Percentiles rank a stretch among this genome's conserved stretches.
Evolutionary conservation across 1,284 basidiomycete genomes (phyloP).

Genomic region (Grifola frondosa): DNA sequence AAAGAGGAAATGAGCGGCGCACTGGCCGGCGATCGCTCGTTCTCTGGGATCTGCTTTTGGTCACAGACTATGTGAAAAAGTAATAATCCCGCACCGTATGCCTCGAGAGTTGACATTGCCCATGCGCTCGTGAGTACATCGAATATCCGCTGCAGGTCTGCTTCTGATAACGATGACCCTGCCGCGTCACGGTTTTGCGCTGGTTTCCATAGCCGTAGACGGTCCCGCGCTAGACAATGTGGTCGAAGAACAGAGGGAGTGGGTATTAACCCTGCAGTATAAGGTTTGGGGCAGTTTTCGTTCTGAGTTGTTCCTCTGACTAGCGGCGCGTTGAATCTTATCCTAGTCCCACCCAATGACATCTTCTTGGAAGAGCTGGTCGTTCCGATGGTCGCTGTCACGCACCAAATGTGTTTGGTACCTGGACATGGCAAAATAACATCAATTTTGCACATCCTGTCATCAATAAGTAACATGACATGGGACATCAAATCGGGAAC

Average conservation of each 20-base stretch:
- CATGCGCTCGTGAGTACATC: conserved; percentile 16
- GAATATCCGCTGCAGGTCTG: conserved; percentile 17
- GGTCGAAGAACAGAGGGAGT: conserved; percentile 15
- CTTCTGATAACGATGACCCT: no score
- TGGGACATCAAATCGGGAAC: no score
- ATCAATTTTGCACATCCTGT: no score
- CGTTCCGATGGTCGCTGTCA: no score
- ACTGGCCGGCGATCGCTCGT: conserved; percentile 13
- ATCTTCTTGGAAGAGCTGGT: no score
- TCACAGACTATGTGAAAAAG: conserved; percentile 35
- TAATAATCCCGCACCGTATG: conserved; percentile 30
- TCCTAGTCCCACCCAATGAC: no score
- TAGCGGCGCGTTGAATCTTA: no score
- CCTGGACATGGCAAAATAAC: no score
- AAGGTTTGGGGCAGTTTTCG: neutral
- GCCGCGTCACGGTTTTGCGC: no score
- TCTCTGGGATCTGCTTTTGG: conserved; percentile 18
- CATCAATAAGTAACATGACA: no score
- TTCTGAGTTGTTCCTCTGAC: no score
- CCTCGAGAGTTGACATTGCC: conserved; percentile 19
- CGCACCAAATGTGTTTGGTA: no score
- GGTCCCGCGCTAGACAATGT: conserved; percentile 19
- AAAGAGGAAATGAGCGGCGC: conserved; percentile 13
- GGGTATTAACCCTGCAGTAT: neutral
- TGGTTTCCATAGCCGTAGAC: conserved; percentile 26